These are phyloP conservation scores for Arabidopsis suecica DNA, from an alignment of 345 rosid species.

Conservation along the genomic window DNA sequence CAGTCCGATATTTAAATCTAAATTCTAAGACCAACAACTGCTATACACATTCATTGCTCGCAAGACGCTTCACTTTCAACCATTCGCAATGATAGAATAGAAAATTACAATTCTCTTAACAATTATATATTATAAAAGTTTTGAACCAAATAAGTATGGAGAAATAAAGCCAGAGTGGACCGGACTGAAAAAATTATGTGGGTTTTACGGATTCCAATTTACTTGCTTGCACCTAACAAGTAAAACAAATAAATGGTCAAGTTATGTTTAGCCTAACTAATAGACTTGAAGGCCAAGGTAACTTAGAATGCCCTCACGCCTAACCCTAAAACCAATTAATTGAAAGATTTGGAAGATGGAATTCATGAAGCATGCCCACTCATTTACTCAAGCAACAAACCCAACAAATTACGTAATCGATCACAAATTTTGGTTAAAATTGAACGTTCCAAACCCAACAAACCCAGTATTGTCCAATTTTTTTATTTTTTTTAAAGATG, in stretches of 20 bases:
- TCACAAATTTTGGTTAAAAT: neutral
- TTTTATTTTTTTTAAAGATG: too few relatives aligned
- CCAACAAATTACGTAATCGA: neutral
- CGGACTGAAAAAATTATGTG: neutral
- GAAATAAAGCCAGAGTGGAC: neutral
- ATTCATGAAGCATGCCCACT: slow-evolving; percentile 1
- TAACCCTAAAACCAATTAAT: slow-evolving; percentile 3
- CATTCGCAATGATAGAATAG: too few relatives aligned
- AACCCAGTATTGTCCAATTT: neutral
- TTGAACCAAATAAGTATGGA: neutral
- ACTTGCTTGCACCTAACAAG: neutral
- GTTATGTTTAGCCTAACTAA: slow-evolving; percentile 5
- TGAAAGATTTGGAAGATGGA: neutral
- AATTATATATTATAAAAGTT: too few relatives aligned
- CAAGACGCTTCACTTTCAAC: too few relatives aligned
- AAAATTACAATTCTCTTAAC: too few relatives aligned
- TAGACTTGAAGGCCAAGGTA: neutral
- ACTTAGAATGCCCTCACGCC: neutral
- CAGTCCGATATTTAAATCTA: too few relatives aligned
- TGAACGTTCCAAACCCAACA: neutral
- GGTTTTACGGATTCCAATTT: neutral
- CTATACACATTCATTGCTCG: too few relatives aligned
- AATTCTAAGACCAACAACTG: too few relatives aligned
- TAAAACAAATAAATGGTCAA: neutral
- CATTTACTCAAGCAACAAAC: neutral